Base-by-base conservation (phyloP, 805 yeast genomes). In the Kazachstania martiniae region DNA sequence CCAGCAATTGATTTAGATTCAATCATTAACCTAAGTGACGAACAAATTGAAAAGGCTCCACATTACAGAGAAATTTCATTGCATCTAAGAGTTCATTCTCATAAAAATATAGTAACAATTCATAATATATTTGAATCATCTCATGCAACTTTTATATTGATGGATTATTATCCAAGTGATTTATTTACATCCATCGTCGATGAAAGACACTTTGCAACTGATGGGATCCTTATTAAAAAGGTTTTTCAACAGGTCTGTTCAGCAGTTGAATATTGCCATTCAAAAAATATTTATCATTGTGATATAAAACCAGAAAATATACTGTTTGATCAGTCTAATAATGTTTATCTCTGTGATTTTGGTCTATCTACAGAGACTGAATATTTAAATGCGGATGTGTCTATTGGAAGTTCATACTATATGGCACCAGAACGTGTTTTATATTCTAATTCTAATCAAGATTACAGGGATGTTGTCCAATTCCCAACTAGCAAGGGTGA, bases 221-320 rank as follows among this genome's bases (percentile, higher is more conserved):
- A 72, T 38, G 74, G 73, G 5, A 48, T 47, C 12, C 51, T 62
- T 38, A 68, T 70, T 50, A 75, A 72, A 51, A 66, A 64, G 38
- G 78, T 70, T 41, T 79, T 81, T 47, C 48, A 69, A 26, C 96
- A 91, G 58, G 68, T 91, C 54, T 65, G 89, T 27, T 82, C 86
- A 40, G 95, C 87, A 3, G 68, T 87, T 33, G 72, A 74, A 40
- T 82, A 77, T 59, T 82, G 93, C 49, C 96, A 89, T 56, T 66
- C 78, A 2, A 72, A 70, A 39, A 78, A 81, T n/a, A 74, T 89
- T 23, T 89, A 77, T 53, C 97, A 87, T 54, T 82, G 96, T 51
- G 97, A 87, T 58, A 73, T 87, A 42, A 91, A 91, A 62, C 98
- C 98, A 5, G 97, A 91, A 56, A 91, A 91, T 61, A 72, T 91